phyloP scores from a whole-genome alignment of 2,329 filamentous ascomycete genomes.

The Botrytis pseudocinerea region DNA sequence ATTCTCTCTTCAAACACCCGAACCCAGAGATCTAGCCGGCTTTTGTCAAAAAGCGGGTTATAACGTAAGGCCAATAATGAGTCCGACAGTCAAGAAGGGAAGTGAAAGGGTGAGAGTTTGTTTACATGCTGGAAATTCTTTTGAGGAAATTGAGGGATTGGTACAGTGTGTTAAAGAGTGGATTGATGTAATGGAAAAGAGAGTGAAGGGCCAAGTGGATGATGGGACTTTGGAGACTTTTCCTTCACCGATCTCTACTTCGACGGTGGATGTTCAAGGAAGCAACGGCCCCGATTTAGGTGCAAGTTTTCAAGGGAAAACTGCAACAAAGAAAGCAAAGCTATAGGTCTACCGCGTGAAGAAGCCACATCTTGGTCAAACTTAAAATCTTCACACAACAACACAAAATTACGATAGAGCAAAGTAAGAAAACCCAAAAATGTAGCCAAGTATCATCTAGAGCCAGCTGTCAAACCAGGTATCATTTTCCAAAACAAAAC shows the following conservation, averaged over 20 bases:
- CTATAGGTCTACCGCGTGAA: neutral
- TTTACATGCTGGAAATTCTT: slow-evolving; percentile 66
- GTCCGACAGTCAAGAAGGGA: slow-evolving; percentile 65
- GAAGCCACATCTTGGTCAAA: neutral
- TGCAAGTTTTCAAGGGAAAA: neutral
- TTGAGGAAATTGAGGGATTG: slow-evolving; percentile 56
- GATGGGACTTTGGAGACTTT: neutral
- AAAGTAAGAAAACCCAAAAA: neutral
- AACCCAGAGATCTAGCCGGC: slow-evolving; percentile 58
- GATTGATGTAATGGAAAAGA: slow-evolving; percentile 25
- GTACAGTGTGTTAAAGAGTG: slow-evolving; percentile 33
- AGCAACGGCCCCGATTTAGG: neutral
- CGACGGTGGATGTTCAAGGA: neutral
- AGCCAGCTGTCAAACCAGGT: neutral
- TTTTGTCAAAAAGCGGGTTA: slow-evolving; percentile 61
- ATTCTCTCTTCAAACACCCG: slow-evolving; percentile 59
- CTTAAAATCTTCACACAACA: neutral
- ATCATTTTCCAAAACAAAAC: neutral
- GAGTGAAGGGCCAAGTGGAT: neutral
- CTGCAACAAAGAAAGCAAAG: neutral
- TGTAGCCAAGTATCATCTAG: neutral
- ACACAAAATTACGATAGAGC: neutral
- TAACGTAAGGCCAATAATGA: slow-evolving; percentile 64
- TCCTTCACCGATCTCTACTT: no score
- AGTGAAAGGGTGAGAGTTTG: slow-evolving; percentile 66